Base-by-base conservation (phyloP, 2,329 filamentous ascomycete species). In the Fusarium sarcochroum region DNA sequence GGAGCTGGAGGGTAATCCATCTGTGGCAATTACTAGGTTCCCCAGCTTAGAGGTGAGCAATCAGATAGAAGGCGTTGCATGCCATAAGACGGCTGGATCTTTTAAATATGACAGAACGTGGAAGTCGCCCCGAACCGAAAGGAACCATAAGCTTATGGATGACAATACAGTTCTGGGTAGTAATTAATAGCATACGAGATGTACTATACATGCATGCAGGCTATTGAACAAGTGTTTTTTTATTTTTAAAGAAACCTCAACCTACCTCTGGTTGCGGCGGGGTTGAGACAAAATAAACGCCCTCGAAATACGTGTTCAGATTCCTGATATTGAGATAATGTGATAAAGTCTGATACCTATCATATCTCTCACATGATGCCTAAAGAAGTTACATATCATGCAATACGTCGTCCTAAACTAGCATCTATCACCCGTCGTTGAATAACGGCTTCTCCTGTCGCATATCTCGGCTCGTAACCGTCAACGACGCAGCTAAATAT, bases 121-220 rank as follows among this genome's bases (percentile, higher is more conserved):
- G 55, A 47, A 66, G 20, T 56, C 53, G 53, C 47, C 46, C 67
- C 63, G 63, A 68, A 48, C 62, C 58, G 66, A 68, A 53, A 46
- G 57, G 37, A n/a, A 42, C 27, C 51, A 52, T 68, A 49, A 55
- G 52, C 37, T 60, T 44, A 45, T 41, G 34, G 11, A 42, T 45
- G 51, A 45, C 27, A 49, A 67, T 37, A 40, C 34, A 54, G 25
- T 40, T 62, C 30, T 46, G 27, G 32, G 27, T 30, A 32, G 30
- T 42, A 40, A 17, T 46, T n/a, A 23, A 41, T 32, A 37, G 13
- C 30, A 48, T 60, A 49, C 23, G 34, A 47, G 47, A 58, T 44
- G 54, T 18, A 30, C 23, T 48, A 40, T 50, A n/a, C 34, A 58
- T 50, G 32, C 57, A 58, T 50, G 32, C 57, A 10, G 8, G 49